Evolutionary conservation across 495 filamentous ascomycete genomes (phyloP), one percentile per base, ranked within the genome.

Genomic region (Aspergillus homomorphus): DNA sequence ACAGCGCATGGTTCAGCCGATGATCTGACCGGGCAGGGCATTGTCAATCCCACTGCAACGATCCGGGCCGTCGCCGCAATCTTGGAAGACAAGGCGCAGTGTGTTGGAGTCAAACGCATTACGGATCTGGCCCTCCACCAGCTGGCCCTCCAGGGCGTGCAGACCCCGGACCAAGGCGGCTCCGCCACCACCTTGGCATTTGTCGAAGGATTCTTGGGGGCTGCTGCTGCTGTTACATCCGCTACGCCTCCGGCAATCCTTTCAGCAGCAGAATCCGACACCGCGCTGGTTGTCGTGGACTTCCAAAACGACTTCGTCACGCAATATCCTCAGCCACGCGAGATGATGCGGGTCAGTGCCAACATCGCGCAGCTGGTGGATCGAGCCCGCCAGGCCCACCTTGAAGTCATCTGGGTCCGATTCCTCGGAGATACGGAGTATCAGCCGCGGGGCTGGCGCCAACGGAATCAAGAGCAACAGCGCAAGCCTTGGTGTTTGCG

Each of bases 291-390:
- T 3, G 45, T 57, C 23, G 54, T 57, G 15, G 54, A 57, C 23
- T 57, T 49, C 44, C 54, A 57, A 23, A 57, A 57, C 45, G 54
- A 57, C 12, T 57, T 49, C 20, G 41, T 57, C n/a, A 9, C 54
- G 10, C 44, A 41, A 18, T 30, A 57, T 26, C 7, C 54, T 44
- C 12, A 50, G 44, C 18, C 45, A 21, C 10, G 28, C 20, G 19
- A 50, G 48, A 18, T 15, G 28, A 22, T 28, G 49, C 19, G 44
- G 48, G 38, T 57, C 54, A 18, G 41, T 4, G 26, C 43, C 33
- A n/a, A 16, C 0, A 41, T 57, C n/a, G 44, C 54, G 10, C 21
- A 12, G 6, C 45, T 50, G 0, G 41, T 57, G n/a, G 6, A 42
- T 1, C 54, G 54, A 16, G 22, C 19, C 18, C 15, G 49, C 18